These are phyloP conservation scores for Myxozyma lipomycoides DNA, from an alignment of 805 yeast species.

Conservation along the genomic window DNA sequence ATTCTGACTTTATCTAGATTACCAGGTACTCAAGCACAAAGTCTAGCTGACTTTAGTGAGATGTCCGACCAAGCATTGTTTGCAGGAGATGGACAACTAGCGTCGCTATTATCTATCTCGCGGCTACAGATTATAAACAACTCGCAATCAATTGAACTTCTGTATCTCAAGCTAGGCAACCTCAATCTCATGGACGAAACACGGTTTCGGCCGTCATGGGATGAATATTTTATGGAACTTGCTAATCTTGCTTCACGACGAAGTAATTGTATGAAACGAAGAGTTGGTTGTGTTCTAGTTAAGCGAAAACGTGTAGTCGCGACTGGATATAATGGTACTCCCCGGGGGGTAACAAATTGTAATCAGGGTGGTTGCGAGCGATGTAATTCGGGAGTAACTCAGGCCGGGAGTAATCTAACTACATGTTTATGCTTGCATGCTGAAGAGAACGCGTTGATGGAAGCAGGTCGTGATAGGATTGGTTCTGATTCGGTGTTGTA, in stretches of 20 bases:
- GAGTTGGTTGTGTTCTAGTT: conserved; percentile 95
- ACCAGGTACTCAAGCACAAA: conserved; percentile 3
- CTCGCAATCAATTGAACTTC: conserved; percentile 38
- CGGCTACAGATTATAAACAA: conserved; percentile 57
- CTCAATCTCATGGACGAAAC: conserved; percentile 49
- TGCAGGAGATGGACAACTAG: conserved; percentile 33
- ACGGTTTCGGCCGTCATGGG: conserved; percentile 90
- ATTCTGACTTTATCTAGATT: no score
- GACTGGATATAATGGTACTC: conserved; percentile 98
- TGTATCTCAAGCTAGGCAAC: conserved; percentile 41
- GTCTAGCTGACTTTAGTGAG: conserved; percentile 41
- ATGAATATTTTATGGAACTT: conserved; percentile 86
- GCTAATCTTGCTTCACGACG: conserved; percentile 91
- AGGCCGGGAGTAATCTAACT: conserved; percentile 65
- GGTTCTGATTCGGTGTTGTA: conserved; percentile 58
- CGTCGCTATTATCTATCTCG: conserved; percentile 48
- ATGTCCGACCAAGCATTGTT: conserved; percentile 37
- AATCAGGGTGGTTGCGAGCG: conserved; percentile 93
- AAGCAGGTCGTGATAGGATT: conserved; percentile 86
- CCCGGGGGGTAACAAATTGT: conserved; percentile 80
- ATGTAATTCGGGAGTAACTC: conserved; percentile 53
- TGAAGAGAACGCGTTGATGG: conserved; percentile 92
- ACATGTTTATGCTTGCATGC: conserved; percentile 95
- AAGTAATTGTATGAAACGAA: conserved; percentile 93
- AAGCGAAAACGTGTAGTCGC: conserved; percentile 82